Base-by-base conservation (phyloP, 1,284 basidiomycete species). In the Vanrija pseudolonga region DNA sequence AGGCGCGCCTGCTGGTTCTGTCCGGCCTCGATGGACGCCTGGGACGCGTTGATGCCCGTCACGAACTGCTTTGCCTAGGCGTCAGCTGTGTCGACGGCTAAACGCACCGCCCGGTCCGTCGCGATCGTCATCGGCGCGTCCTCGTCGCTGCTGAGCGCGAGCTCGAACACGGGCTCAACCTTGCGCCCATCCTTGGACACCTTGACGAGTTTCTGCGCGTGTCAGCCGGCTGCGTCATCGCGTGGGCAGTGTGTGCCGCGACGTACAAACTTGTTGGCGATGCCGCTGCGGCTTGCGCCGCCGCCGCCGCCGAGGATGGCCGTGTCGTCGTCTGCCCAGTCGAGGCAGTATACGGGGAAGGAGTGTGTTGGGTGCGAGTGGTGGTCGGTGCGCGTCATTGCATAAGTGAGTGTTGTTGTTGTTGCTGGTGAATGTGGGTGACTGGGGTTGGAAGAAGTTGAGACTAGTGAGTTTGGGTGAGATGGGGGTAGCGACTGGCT, bases 71-170 rank as follows among this genome's bases (percentile, higher is more conserved):
- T 77, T 14, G 41, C 36, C 50, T 44, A 28, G n/a, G 26, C 22
- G 44, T 39, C 43, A 44, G 52, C 28, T 38, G 26, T 20, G 17
- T 12, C 26, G 11, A 7, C 26, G 26, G 1, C 12, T n/a, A n/a
- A 50, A 63, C 74, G 42, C 67, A 89, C 90, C 73, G 83, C 74
- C 15, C 78, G 76, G 68, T 88, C 79, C 9, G 85, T 81, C 57
- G 86, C 86, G 80, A 96, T 87, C 68, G 91, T 94, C 89, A 93
- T 96, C 12, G 93, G 92, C 8, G 88, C 88, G 74, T 97, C 93
- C 70, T 93, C 91, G 32, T 85, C 87, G 47, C 77, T 82, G 53
- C 84, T 85, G 11, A 97, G 80, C 63, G 89, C 83, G 45, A 85
- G 79, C 72, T 95, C 89, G 59, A 83, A 76, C 12, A 85, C 65